Base-by-base conservation (phyloP, 1,284 basidiomycete genomes). In the Malassezia arunalokei region DNA sequence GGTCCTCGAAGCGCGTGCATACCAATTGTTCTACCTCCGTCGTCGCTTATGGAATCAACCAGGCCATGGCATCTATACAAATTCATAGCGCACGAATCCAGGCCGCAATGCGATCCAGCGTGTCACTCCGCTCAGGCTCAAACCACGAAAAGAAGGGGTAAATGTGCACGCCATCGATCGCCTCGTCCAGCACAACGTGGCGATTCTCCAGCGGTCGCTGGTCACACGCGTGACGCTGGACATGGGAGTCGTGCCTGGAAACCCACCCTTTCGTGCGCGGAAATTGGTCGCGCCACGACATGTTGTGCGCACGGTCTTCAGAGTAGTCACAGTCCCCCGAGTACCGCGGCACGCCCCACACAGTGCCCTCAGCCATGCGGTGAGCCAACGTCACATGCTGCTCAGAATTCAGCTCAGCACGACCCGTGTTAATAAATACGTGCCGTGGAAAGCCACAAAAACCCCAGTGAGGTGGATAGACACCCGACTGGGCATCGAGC, bases 301-400 rank as follows among this genome's bases (percentile, higher is more conserved):
- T 51, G 43, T 62, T 57, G 1, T 54, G 40, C 7, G 61, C 49
- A 38, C 66, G 60, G 29, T 47, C 49, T 5, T 37, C 45, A 20
- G 14, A 11, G 14, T 17, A 15, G n/a, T n/a, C 6, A 45, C 53
- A 15, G 42, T 68, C 62, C 7, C 68, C 68, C 0, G 30, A 24
- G 38, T 64, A 67, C 27, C 56, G 38, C 1, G 68, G 68, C 24
- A 49, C 17, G 6, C 62, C 57, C 17, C 38, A 47, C 39, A 8
- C 24, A 6, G 65, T 69, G 1, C 68, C 68, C 7, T 52, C 45
- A 6, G 68, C 66, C 17, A 71, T 37, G 14, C 68, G 56, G 39
- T 68, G 62, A 4, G 68, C 68, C 5, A 71, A 40, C 5, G 68
- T 71, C 24, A 67, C 30, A 51, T 71, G 68, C 51, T 71, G 68